These are phyloP conservation scores for Schwanniomyces polymorphus DNA, from an alignment of 805 yeast genomes.

Conservation along the genomic window DNA sequence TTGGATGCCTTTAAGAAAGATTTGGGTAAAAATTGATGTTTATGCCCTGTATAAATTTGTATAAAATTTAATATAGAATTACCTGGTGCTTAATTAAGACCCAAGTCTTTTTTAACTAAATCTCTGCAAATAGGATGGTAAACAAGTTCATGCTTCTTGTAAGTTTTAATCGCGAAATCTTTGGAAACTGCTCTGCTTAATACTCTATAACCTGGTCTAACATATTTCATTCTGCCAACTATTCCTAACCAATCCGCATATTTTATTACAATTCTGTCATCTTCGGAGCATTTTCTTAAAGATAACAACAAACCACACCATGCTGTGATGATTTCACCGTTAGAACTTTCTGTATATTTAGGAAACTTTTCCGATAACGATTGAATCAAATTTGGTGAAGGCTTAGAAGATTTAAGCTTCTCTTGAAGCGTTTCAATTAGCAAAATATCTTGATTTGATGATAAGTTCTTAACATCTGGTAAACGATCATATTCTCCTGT, in stretches of 20 bases:
- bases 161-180: conserved; percentile 27
- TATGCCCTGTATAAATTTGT: background rate
- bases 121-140: conserved; percentile 35
- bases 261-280: conserved; percentile 13
- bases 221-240: conserved; percentile 38
- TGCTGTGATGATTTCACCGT: conserved; percentile 23
- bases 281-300: conserved; percentile 14
- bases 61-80: background rate
- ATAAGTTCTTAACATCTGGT: conserved; percentile 17
- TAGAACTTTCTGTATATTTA: conserved; percentile 14
- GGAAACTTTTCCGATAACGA: conserved; percentile 18
- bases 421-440: conserved; percentile 22
- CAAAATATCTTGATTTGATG: conserved; percentile 24
- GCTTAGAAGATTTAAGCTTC: conserved; percentile 9
- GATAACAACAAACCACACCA: conserved; percentile 24
- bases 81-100: background rate
- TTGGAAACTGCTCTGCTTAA: conserved; percentile 19
- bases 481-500: conserved; percentile 2
- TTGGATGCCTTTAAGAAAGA: conserved; percentile 50
- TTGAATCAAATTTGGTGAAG: conserved; percentile 10
- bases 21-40: conserved; percentile 4
- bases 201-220: conserved; percentile 31
- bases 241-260: conserved; percentile 33
- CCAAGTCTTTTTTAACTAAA: conserved; percentile 23
- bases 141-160: conserved; percentile 15